A percentile compares a stretch with the other conserved stretches of the same genome.
These are phyloP conservation scores for Lepidium didymum DNA, from an alignment of 345 rosid species.

Conservation along the genomic window DNA sequence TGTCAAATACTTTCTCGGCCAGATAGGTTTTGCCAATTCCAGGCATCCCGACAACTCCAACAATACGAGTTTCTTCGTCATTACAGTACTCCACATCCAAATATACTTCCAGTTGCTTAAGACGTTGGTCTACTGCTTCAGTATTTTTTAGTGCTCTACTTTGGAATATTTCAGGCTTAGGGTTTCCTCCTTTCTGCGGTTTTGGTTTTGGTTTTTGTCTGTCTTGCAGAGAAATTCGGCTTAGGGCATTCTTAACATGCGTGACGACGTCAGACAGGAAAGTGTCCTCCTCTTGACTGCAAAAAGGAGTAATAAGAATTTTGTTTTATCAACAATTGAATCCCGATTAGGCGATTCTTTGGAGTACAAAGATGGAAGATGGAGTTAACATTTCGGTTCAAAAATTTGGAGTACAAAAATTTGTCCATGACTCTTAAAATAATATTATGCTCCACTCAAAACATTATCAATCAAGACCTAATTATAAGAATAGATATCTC, in stretches of 20 bases:
- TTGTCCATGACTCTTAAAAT: too few relatives aligned
- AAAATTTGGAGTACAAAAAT: too few relatives aligned
- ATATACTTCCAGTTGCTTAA: conserved; percentile 1
- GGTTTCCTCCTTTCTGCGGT: background rate
- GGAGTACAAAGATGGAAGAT: too few relatives aligned
- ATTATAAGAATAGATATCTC: too few relatives aligned
- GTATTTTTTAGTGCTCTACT: background rate
- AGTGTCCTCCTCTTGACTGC: background rate
- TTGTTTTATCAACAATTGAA: too few relatives aligned
- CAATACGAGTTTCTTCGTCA: background rate
- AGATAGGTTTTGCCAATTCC: conserved; percentile 24
- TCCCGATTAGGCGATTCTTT: too few relatives aligned
- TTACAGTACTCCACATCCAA: background rate
- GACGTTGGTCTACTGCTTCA: background rate
- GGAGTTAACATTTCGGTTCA: too few relatives aligned
- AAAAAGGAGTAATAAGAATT: too few relatives aligned
- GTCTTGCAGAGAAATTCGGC: background rate
- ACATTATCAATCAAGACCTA: too few relatives aligned
- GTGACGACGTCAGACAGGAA: background rate
- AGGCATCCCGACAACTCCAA: conserved; percentile 10
- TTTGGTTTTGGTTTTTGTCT: background rate
- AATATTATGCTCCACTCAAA: too few relatives aligned
- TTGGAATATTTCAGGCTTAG: background rate
- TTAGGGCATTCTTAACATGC: background rate
- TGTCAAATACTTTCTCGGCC: background rate